These are phyloP conservation scores for Starmerella asiatica DNA, from an alignment of 805 yeast genomes.

Conservation along the genomic window DNA sequence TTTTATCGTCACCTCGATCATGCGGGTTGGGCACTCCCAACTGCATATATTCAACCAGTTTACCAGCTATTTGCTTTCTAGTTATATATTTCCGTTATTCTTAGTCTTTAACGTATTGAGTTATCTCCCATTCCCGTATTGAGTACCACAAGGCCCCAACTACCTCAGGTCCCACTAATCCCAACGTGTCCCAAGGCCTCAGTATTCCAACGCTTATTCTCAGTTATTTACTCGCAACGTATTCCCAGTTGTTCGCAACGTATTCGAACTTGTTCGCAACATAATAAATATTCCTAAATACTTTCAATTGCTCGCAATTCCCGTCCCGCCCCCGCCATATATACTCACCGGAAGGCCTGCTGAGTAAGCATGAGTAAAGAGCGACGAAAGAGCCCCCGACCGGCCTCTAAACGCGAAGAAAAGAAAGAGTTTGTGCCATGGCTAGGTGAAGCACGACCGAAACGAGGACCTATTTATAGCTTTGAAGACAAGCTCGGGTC, in stretches of 20 bases:
- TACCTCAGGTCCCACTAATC: too few relatives aligned
- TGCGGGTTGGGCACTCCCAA: too few relatives aligned
- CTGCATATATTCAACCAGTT: too few relatives aligned
- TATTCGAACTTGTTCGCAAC: too few relatives aligned
- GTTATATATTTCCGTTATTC: too few relatives aligned
- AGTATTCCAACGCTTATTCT: too few relatives aligned
- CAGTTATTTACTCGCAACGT: too few relatives aligned
- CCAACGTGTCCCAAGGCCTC: too few relatives aligned
- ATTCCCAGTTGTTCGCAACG: too few relatives aligned
- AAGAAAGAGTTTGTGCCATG: constrained; percentile 23
- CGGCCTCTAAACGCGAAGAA: constrained; percentile 21
- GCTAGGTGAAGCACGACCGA: constrained; percentile 52
- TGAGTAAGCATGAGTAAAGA: not conserved
- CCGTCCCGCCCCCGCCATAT: not conserved
- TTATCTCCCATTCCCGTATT: too few relatives aligned
- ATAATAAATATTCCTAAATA: not conserved
- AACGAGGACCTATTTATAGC: constrained; percentile 79
- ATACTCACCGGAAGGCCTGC: not conserved
- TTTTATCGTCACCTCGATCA: constrained; percentile 26
- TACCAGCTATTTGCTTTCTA: not conserved
- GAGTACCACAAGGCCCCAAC: too few relatives aligned
- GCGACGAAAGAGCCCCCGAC: not conserved
- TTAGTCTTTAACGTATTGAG: too few relatives aligned
- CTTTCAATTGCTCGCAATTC: not conserved
- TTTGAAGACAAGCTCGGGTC: constrained; percentile 63